Evolutionary conservation across 768 basidiomycete species (phyloP), one percentile per base, ranked within the genome.

Genomic region (Mycena floridula): DNA sequence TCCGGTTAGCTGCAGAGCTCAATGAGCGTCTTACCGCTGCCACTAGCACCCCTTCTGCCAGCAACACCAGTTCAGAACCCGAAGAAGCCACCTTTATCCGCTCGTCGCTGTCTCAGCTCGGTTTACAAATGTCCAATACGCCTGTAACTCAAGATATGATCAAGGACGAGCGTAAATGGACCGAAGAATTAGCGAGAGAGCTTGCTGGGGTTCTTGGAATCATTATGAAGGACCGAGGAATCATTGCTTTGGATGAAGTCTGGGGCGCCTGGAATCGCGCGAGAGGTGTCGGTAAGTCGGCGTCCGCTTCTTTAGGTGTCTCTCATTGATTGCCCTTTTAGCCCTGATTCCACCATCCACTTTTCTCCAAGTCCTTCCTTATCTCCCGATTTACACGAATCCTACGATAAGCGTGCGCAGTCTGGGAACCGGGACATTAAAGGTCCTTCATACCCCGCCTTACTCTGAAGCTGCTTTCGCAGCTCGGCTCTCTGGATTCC

Each of bases 191-290:
- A 7, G 90, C 89, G 9, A 72, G 74, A 24, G 96, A 99, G 65
- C 74, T 99, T 2, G 85, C 79, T 0, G 66, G 71, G 4, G 71
- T 97, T 4, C 69, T 99, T 5, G 81, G 55, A 4, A 85, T 89
- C 1, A 72, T 94, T 55, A 89, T 94, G 88, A 72, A 73, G 45
- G 70, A 74, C 3, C 76, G 89, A 23, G 91, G 89, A 1, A 76
- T 95, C 25, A 75, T 96, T 28, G 89, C 85, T 0, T 64, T 96
- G 22, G 93, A 97, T 57, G 93, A 95, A 63, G 87, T 87, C 0
- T 97, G 93, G 93, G 89, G 89, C 22, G 81, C 86, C 2, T 96
- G 93, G 93, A 95, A 94, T 58, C 81, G 93, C 46, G 92, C 90
- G 5, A 68, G 93, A 52, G 93, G 93, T 40, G 85, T 95, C 43